These are phyloP conservation scores for Saturnispora diversa DNA, from an alignment of 805 yeast species.

Conservation along the genomic window DNA sequence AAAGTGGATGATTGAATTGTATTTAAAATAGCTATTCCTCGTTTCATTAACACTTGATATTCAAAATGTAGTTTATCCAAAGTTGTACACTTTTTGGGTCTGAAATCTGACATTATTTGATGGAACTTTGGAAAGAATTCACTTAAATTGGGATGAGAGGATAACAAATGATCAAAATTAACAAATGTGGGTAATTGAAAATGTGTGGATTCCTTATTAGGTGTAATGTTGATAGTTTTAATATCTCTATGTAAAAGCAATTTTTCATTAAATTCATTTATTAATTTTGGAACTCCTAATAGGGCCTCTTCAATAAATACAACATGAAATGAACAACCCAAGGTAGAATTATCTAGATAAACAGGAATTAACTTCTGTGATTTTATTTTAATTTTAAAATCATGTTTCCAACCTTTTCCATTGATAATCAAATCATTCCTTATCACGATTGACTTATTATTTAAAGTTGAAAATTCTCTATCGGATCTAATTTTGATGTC, in stretches of 20 bases:
- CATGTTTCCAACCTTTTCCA: slow-evolving; percentile 48
- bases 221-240: no score
- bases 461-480: slow-evolving; percentile 38
- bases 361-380: slow-evolving; percentile 42
- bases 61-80: slow-evolving; percentile 7
- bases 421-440: slow-evolving; percentile 49
- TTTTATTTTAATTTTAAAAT: slow-evolving; percentile 37
- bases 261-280: background rate
- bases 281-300: slow-evolving; percentile 32
- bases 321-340: slow-evolving; percentile 47
- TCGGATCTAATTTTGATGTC: slow-evolving; percentile 14
- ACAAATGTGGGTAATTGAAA: background rate
- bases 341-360: slow-evolving; percentile 53
- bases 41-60: slow-evolving; percentile 9
- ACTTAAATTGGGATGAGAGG: slow-evolving; percentile 1
- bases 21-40: slow-evolving; percentile 25
- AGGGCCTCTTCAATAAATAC: slow-evolving; percentile 52
- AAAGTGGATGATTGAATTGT: slow-evolving; percentile 16
- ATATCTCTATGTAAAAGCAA: background rate
- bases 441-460: slow-evolving; percentile 46
- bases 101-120: slow-evolving; percentile 4
- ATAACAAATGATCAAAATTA: slow-evolving; percentile 1
- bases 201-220: no score
- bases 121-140: slow-evolving; percentile 6
- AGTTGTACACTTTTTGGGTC: slow-evolving; percentile 10